phyloP scores from a whole-genome alignment of 495 filamentous ascomycete genomes.

The Aspergillus sclerotioniger region DNA sequence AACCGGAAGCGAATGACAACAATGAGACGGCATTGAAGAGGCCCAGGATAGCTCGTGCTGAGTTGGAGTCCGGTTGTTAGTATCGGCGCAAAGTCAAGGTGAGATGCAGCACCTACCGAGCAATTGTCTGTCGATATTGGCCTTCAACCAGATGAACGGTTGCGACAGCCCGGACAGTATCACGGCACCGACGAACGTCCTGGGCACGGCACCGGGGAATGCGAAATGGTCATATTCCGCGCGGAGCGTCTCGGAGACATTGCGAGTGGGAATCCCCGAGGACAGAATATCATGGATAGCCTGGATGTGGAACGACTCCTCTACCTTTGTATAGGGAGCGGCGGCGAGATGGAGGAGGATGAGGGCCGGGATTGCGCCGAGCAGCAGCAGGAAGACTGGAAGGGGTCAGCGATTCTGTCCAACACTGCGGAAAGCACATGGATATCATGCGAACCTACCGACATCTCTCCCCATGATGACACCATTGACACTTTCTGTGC shows the following conservation, averaged over 20 bases:
- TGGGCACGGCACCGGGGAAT: slow-evolving; percentile 87
- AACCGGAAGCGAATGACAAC: slow-evolving; percentile 57
- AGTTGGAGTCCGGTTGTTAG: not conserved
- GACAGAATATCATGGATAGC: slow-evolving; percentile 85
- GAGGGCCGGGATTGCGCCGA: slow-evolving; percentile 58
- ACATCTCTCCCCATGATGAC: slow-evolving; percentile 19
- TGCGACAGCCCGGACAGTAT: slow-evolving; percentile 66
- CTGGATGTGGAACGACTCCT: slow-evolving; percentile 98
- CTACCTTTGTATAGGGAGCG: slow-evolving; percentile 95
- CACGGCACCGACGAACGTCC: slow-evolving; percentile 82
- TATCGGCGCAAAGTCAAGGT: not conserved
- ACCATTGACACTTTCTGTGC: not conserved
- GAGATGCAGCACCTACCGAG: slow-evolving; percentile 37
- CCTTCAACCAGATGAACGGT: slow-evolving; percentile 53
- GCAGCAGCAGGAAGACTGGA: slow-evolving; percentile 36
- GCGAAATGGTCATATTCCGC: slow-evolving; percentile 82
- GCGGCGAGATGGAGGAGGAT: slow-evolving; percentile 72
- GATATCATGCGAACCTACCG: slow-evolving; percentile 6
- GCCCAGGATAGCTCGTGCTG: slow-evolving; percentile 77
- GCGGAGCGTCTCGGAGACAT: slow-evolving; percentile 44
- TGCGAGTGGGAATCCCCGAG: slow-evolving; percentile 66
- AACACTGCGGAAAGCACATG: not conserved
- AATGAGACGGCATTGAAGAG: slow-evolving; percentile 71
- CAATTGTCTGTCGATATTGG: slow-evolving; percentile 49
- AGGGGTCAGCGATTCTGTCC: not conserved